These are phyloP conservation scores for Trichodelitschia bisporula DNA, from an alignment of 495 filamentous ascomycete species.

Conservation along the genomic window DNA sequence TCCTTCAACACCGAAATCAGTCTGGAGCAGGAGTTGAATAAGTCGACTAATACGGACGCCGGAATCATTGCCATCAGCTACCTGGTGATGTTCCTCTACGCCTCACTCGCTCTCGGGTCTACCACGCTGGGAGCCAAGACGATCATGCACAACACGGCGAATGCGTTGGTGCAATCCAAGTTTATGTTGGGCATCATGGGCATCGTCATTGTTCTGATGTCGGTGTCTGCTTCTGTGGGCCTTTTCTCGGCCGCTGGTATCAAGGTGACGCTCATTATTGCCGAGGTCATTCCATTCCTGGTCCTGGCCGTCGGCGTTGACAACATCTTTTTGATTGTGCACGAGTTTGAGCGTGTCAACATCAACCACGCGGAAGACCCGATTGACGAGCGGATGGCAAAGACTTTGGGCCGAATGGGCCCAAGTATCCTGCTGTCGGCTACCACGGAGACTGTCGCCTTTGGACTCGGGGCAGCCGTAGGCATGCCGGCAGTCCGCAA, in stretches of 20 bases:
- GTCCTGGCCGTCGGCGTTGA: conserved; percentile 91
- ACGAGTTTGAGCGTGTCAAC: conserved; percentile 92
- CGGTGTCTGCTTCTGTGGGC: conserved; percentile 81
- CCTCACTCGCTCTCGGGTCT: conserved; percentile 73
- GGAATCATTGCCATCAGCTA: conserved; percentile 96
- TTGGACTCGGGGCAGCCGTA: conserved; percentile 75
- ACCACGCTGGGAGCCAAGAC: conserved; percentile 53
- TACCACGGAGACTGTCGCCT: conserved; percentile 76
- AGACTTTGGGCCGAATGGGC: conserved; percentile 77
- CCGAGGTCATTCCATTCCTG: conserved; percentile 94
- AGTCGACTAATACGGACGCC: conserved; percentile 90
- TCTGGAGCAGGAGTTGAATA: conserved; percentile 80
- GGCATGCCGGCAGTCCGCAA: conserved; percentile 95
- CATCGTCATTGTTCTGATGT: conserved; percentile 90
- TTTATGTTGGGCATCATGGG: conserved; percentile 81
- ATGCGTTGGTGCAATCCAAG: conserved; percentile 76
- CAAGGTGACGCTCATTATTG: conserved; percentile 90
- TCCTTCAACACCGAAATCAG: conserved; percentile 90
- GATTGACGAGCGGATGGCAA: conserved; percentile 63
- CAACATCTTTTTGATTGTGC: conserved; percentile 96
- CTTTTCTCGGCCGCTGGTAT: conserved; percentile 73
- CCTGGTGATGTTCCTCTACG: conserved; percentile 95
- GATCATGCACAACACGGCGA: conserved; percentile 53
- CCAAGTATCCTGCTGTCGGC: conserved; percentile 93
- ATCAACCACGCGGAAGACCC: conserved; percentile 63